A percentile compares a stretch with the other conserved stretches of the same genome.
Conservation (phyloP, 179 eudicot species). For the Gypsophila paniculata region DNA sequence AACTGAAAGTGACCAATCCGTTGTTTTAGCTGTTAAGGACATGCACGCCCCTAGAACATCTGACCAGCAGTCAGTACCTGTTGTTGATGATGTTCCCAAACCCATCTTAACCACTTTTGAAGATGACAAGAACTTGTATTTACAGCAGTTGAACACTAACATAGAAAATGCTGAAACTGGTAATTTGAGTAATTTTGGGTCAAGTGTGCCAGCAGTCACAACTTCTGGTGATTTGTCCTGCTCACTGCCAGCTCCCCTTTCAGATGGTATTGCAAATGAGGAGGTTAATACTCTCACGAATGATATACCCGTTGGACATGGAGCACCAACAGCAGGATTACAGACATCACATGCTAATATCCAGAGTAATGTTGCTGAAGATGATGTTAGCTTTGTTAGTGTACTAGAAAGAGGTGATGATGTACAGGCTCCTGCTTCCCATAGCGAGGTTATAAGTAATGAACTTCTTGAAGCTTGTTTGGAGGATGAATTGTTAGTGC, state of each 20-base stretch:
- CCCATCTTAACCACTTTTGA: constrained; percentile 12
- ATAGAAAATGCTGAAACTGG: constrained; percentile 20
- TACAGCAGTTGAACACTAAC: constrained; percentile 14
- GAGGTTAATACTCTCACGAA: constrained; percentile 14
- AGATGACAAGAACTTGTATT: constrained; percentile 18
- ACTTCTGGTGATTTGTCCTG: constrained; percentile 25
- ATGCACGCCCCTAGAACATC: constrained; percentile 20
- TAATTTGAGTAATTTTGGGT: constrained; percentile 12
- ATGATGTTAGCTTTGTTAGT: constrained; percentile 24
- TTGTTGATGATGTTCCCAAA: constrained; percentile 14
- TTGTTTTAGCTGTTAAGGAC: constrained; percentile 23
- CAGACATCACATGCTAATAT: constrained; percentile 24
- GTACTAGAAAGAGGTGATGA: constrained; percentile 30
- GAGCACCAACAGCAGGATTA: constrained; percentile 25
- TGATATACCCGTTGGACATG: constrained; percentile 21
- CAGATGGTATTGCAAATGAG: constrained; percentile 27
- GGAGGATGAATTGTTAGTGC: constrained; percentile 63
- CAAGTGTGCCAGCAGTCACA: constrained; percentile 24
- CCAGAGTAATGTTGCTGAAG: constrained; percentile 27
- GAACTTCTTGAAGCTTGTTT: constrained; percentile 42
- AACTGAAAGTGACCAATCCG: constrained; percentile 23
- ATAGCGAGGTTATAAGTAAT: constrained; percentile 31
- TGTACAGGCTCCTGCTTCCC: constrained; percentile 17
- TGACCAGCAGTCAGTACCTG: constrained; percentile 24
- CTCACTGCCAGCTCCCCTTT: constrained; percentile 15